Evolutionary conservation across 495 filamentous ascomycete species (phyloP), one percentile per base, ranked within the genome.

Genomic region (Penicillium paxilli): DNA sequence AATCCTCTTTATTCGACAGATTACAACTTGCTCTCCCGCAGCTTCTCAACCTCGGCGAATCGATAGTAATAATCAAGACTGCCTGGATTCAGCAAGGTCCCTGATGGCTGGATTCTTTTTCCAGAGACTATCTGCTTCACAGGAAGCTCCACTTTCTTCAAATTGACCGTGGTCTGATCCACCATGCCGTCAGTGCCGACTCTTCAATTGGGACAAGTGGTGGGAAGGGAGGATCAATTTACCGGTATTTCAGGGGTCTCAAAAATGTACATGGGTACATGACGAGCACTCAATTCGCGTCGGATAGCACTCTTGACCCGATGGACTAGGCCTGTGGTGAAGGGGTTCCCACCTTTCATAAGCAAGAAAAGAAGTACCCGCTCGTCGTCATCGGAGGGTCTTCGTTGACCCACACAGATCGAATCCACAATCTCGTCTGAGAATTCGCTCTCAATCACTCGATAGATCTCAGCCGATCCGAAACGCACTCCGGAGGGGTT

Each of bases 61-160:
- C 81, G 84, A 63, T 92, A 91, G 63, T 91, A 92, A 62, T 78
- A 92, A 12, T 91, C 78, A 47, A 93, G 62, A 56, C 83, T 85
- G 66, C 86, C 71, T 3, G 87, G 87, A 63, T 94, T 94, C 21
- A 88, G 77, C 57, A 94, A 68, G 14, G 90, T 92, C 10, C 87
- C 87, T 48, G 84, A 88, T 0, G 89, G 82, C 72, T 88, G 88
- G 67, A 94, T 83, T 51, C 72, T 79, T 55, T 84, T 82, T 0
- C 90, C 90, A 0, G 82, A 89, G 1, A 94, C 84, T 50, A 92
- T 91, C 69, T 90, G 87, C 75, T 92, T 94, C 21, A 94, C 87
- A 2, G 90, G 88, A 9, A 94, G 64, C 62, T 94, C 90, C 19
- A 94, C 89, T 67, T 94, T 94, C 65, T 92, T 94, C 17, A 88